Percentiles rank a stretch among this genome's conserved stretches.
phyloP scores from a whole-genome alignment of 768 basidiomycete genomes.

The Mycena amicta region DNA sequence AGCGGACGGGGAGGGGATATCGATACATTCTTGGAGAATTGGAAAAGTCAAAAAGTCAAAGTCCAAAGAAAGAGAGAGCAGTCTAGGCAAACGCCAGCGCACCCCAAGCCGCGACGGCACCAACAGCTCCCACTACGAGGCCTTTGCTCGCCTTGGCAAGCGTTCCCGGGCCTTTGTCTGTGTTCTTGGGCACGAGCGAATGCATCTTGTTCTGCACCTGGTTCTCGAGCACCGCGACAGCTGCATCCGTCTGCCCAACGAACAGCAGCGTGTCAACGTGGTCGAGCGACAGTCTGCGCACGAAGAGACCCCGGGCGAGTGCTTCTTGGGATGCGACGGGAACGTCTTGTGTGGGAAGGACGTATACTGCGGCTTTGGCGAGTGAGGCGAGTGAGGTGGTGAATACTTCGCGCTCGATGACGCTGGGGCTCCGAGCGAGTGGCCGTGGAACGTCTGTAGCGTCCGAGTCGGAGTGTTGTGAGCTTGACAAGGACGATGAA shows the following conservation, averaged over 20 bases:
- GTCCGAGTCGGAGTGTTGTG: no score
- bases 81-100: slow-evolving; percentile 11
- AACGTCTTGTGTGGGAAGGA: slow-evolving; percentile 49
- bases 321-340: slow-evolving; percentile 37
- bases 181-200: slow-evolving; percentile 16
- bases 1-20: neutral
- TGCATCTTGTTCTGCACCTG: slow-evolving; percentile 24
- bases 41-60: neutral
- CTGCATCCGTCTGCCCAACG: slow-evolving; percentile 14
- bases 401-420: slow-evolving; percentile 54
- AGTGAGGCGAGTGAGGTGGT: slow-evolving; percentile 44
- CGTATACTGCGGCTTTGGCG: slow-evolving; percentile 52
- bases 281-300: slow-evolving; percentile 39
- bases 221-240: slow-evolving; percentile 15
- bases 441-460: slow-evolving; percentile 26
- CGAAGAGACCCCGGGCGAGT: slow-evolving; percentile 43
- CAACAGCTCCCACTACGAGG: slow-evolving; percentile 10
- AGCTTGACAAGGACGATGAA: slow-evolving; percentile 15
- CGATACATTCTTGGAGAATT: neutral
- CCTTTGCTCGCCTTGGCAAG: slow-evolving; percentile 5
- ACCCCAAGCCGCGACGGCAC: slow-evolving; percentile 16
- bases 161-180: neutral
- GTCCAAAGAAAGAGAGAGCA: no score
- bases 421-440: slow-evolving; percentile 54
- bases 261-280: slow-evolving; percentile 18